Evolutionary conservation across 768 basidiomycete species (phyloP), one percentile per base, ranked within the genome.

Genomic region (Suillus decipiens): DNA sequence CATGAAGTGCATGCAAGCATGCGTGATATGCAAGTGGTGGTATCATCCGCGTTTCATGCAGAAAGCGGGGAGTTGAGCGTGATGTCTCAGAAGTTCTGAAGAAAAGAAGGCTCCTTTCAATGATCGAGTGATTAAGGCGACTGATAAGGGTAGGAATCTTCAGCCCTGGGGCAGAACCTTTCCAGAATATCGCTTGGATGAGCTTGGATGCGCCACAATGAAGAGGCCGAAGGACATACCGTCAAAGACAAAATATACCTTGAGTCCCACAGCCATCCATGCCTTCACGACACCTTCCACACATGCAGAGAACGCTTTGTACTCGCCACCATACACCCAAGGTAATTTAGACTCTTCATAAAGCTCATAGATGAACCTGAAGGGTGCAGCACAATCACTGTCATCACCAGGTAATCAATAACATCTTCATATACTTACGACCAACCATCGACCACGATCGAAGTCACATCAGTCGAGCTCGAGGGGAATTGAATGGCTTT

Each of bases 261-360:
- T 77, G 43, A 93, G 72, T 24, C 90, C 89, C 11, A 91, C 78
- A 31, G 78, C 75, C 51, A 89, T 80, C 93, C 91, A 93, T 14
- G 88, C 86, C 63, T 81, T 72, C 14, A 90, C 84, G 17, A 88
- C 82, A 54, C 67, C 73, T 50, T 70, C 73, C 4, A 90, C 79
- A 19, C 84, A 73, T n/a, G 72, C 68, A 9, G 75, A 73, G 64
- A 92, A 89, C 60, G 80, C 80, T 2, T 73, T 70, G 67, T 92
- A 92, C 74, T 95, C 92, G 14, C 93, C 93, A 7, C 93, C 93
- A 69, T 92, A 95, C 1, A 91, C 90, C 93, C 92, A 94, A 7
- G 90, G 87, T 54, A 92, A 77, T 61, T 77, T 80, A 2, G 87
- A 86, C 60, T 80, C 79, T 34, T 81, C 75, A 64, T 89, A 81